Conservation (phyloP, 768 basidiomycete species). For the Suillus occidentalis region DNA sequence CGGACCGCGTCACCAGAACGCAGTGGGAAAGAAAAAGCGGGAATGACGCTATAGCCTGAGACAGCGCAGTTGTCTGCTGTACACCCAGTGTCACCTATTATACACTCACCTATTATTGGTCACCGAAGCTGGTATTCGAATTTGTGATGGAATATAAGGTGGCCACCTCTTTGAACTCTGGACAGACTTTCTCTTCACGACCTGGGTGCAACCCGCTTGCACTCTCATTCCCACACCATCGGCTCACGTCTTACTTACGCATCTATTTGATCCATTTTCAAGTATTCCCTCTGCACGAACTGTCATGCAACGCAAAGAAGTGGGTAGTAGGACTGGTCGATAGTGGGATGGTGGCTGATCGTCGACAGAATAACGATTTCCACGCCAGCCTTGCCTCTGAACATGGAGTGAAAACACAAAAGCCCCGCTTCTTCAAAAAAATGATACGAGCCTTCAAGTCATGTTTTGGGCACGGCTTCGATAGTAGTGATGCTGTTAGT, state of each 20-base stretch:
- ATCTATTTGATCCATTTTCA: constrained; percentile 10
- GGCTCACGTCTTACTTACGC: constrained; percentile 4
- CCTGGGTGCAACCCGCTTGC: not conserved
- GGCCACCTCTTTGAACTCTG: not conserved
- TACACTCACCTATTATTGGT: not conserved
- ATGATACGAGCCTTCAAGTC: constrained; percentile 19
- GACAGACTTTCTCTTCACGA: not conserved
- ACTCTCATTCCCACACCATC: constrained; percentile 1
- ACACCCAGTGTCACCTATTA: not conserved
- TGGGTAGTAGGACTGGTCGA: not conserved
- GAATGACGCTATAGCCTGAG: not conserved
- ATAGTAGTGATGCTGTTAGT: constrained; percentile 16
- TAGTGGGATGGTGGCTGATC: constrained; percentile 1
- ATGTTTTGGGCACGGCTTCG: constrained; percentile 20
- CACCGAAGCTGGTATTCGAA: not conserved
- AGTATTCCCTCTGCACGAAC: constrained; percentile 4
- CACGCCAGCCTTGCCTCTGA: not conserved
- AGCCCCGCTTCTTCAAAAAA: constrained; percentile 9
- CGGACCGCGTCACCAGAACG: constrained; percentile 1
- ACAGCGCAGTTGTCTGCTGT: constrained; percentile 5
- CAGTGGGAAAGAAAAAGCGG: constrained; percentile 6
- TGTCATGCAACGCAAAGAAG: not conserved
- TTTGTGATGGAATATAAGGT: not conserved
- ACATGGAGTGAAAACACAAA: constrained; percentile 9
- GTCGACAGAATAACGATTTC: constrained; percentile 9